A percentile compares a stretch with the other conserved stretches of the same genome.
These are phyloP conservation scores for Aspergillus amoenus DNA, from an alignment of 2,329 filamentous ascomycete species.

Conservation along the genomic window DNA sequence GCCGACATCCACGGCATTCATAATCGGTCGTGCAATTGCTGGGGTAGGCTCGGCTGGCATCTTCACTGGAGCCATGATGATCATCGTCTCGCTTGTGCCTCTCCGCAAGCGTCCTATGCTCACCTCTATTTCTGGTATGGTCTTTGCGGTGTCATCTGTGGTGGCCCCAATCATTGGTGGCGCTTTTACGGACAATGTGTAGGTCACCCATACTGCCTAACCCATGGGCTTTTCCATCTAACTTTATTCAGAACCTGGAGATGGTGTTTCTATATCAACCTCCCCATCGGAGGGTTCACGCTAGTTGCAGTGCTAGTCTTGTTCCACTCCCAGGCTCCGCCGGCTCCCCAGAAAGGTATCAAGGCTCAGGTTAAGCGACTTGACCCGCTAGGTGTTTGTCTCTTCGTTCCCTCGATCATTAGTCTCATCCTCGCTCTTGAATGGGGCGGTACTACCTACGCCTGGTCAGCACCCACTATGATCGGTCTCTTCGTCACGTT, in stretches of 20 bases:
- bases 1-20: conserved; percentile 20
- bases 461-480: conserved; percentile 11
- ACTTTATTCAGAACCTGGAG: conserved; percentile 2
- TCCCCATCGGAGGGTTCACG: conserved; percentile 9
- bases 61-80: conserved; percentile 1
- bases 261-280: conserved; percentile 17
- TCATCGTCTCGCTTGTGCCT: not conserved
- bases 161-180: conserved; percentile 6
- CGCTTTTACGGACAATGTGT: conserved; percentile 5
- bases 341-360: not conserved
- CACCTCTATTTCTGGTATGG: not conserved
- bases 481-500: conserved; percentile 10
- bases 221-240: not conserved
- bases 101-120: conserved; percentile 1
- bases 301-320: conserved; percentile 1
- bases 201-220: not conserved
- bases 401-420: conserved; percentile 11
- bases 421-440: conserved; percentile 15
- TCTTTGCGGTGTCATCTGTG: not conserved
- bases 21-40: conserved; percentile 21
- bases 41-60: conserved; percentile 12
- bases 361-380: conserved; percentile 1
- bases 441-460: conserved; percentile 14
- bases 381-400: not conserved
- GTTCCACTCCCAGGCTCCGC: not conserved